Evolutionary conservation across 2,329 filamentous ascomycete species (phyloP).

Genomic region (Calonectria pteridis): DNA sequence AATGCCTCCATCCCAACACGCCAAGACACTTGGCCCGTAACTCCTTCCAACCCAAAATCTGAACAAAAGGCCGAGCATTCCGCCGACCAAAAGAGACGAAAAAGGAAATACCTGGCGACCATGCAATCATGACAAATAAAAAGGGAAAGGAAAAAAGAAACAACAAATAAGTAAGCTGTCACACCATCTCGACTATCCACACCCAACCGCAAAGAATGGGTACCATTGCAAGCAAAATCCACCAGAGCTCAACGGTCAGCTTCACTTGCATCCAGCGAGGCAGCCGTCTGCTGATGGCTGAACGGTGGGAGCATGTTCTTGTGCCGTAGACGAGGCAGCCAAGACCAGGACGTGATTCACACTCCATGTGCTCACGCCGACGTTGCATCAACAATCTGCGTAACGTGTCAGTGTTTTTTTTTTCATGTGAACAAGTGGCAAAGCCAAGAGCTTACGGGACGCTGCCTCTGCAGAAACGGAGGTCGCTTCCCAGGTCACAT

Average conservation of each 20-base stretch:
- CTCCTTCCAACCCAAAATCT: neutral
- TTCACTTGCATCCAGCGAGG: constrained; percentile 59
- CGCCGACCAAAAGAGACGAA: neutral
- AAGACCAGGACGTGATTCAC: constrained; percentile 67
- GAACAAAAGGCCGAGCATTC: neutral
- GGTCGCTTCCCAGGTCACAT: constrained; percentile 71
- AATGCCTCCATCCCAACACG: neutral
- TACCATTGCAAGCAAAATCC: constrained; percentile 58
- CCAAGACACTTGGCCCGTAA: neutral
- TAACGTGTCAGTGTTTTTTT: neutral
- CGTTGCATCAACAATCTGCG: constrained; percentile 68
- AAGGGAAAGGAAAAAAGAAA: neutral
- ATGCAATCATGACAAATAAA: neutral
- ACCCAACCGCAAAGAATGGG: constrained; percentile 56
- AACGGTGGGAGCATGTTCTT: constrained; percentile 58
- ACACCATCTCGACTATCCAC: constrained; percentile 46
- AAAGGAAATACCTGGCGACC: neutral
- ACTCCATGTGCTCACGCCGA: constrained; percentile 71
- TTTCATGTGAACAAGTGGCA: no score
- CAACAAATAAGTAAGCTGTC: neutral
- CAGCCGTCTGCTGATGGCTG: constrained; percentile 58
- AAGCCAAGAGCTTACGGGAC: constrained; percentile 61
- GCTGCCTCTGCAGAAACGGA: constrained; percentile 71
- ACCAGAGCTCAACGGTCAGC: constrained; percentile 63
- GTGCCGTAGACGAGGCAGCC: constrained; percentile 69